Percentiles rank a stretch among this genome's conserved stretches.
These are phyloP conservation scores for Ogataea nonfermentans DNA, from an alignment of 805 yeast genomes.

Conservation along the genomic window DNA sequence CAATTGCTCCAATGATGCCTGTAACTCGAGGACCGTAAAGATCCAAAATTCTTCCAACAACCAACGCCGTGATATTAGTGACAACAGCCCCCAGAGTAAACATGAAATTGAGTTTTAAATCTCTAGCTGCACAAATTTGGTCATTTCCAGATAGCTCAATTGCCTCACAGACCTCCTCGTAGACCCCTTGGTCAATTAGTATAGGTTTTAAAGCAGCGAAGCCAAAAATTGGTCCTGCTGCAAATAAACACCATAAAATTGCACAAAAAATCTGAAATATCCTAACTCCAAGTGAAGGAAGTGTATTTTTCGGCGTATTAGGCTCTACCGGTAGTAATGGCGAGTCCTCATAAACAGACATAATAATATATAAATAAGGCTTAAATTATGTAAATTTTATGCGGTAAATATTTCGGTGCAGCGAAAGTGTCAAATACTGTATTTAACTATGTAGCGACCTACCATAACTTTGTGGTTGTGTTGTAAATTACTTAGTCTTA, in stretches of 20 bases:
- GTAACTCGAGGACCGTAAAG: constrained; percentile 75
- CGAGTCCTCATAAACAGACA: constrained; percentile 25
- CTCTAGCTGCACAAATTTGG: constrained; percentile 66
- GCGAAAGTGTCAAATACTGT: neutral
- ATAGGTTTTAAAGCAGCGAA: constrained; percentile 93
- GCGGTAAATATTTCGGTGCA: neutral
- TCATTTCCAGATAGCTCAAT: neutral
- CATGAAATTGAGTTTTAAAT: constrained; percentile 73
- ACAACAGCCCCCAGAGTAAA: constrained; percentile 85
- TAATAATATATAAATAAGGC: too few relatives aligned
- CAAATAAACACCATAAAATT: constrained; percentile 79
- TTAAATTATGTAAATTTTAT: neutral
- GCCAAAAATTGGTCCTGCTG: constrained; percentile 94
- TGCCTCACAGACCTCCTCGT: constrained; percentile 54
- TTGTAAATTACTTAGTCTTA: neutral
- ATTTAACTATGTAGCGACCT: too few relatives aligned
- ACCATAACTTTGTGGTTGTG: too few relatives aligned
- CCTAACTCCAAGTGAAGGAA: constrained; percentile 33
- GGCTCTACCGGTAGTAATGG: constrained; percentile 21
- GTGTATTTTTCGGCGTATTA: constrained; percentile 4
- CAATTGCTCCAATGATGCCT: constrained; percentile 67
- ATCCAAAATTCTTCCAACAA: constrained; percentile 81
- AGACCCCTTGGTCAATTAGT: constrained; percentile 73
- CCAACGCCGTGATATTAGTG: constrained; percentile 78
- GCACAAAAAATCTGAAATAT: constrained; percentile 68